Conservation (phyloP, 441 rosid genomes). For the California macrophylla region DNA sequence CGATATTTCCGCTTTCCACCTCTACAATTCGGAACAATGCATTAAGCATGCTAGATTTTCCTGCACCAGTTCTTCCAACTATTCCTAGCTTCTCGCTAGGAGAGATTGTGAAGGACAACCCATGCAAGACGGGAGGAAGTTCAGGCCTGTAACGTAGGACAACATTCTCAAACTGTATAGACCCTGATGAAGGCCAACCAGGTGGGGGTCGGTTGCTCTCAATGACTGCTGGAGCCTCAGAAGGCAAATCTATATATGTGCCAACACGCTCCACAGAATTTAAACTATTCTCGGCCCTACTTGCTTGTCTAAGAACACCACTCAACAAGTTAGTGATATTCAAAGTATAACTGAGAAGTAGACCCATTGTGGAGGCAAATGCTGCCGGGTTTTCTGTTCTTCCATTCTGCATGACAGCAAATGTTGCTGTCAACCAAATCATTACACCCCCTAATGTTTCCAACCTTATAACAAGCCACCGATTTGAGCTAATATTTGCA, state of each 20-base stretch:
- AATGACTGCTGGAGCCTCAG: conserved; percentile 67
- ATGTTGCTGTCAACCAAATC: conserved; percentile 91
- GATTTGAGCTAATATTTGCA: conserved; percentile 59
- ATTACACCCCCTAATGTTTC: conserved; percentile 81
- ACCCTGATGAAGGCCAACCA: conserved; percentile 90
- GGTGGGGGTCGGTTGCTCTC: conserved; percentile 78
- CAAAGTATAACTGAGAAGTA: conserved; percentile 82
- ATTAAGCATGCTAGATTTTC: conserved; percentile 90
- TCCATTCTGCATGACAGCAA: conserved; percentile 85
- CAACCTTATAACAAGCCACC: conserved; percentile 89
- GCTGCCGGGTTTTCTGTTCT: conserved; percentile 60
- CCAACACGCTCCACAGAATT: conserved; percentile 89
- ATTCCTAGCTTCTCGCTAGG: conserved; percentile 83
- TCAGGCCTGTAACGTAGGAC: conserved; percentile 79
- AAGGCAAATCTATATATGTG: conserved; percentile 64
- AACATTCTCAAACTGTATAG: conserved; percentile 71
- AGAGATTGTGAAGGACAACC: conserved; percentile 53
- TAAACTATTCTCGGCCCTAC: conserved; percentile 81
- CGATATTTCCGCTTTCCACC: conserved; percentile 69
- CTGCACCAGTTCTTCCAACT: conserved; percentile 96
- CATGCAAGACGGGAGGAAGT: conserved; percentile 85
- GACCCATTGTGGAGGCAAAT: conserved; percentile 89
- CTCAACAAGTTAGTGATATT: conserved; percentile 70
- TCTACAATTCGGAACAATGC: conserved; percentile 84
- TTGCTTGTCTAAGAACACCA: conserved; percentile 72